Evolutionary conservation across 257 asterid species (phyloP).

Genomic region (Solanum infundibuliforme): DNA sequence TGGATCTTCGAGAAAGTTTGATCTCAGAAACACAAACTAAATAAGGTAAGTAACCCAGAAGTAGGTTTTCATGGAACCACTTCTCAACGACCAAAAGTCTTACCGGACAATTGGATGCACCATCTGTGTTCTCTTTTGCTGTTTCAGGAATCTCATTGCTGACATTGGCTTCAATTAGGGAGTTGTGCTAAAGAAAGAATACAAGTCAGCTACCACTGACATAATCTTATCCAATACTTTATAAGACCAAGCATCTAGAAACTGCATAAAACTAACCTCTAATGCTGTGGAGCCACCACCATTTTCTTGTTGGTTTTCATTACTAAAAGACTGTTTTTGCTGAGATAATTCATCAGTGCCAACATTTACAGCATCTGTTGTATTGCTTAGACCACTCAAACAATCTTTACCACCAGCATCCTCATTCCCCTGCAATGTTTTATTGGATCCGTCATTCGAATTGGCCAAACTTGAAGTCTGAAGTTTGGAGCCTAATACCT

Average conservation of each 20-base stretch:
- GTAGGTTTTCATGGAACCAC: not conserved
- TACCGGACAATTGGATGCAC: not conserved
- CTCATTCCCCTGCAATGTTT: slow-evolving; percentile 15
- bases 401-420: slow-evolving; percentile 3
- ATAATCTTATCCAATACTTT: not conserved
- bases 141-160: not conserved
- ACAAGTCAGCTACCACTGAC: not conserved
- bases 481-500: not conserved
- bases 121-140: slow-evolving; percentile 3
- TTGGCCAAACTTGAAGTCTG: not conserved
- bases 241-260: not conserved
- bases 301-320: slow-evolving; percentile 8
- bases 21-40: not conserved
- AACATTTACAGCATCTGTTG: slow-evolving; percentile 3
- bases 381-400: not conserved
- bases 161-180: slow-evolving; percentile 5
- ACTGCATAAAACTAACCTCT: slow-evolving; percentile 10
- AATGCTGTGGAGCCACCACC: slow-evolving; percentile 14
- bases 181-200: slow-evolving; percentile 3
- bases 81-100: not conserved
- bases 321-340: not conserved
- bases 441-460: not conserved
- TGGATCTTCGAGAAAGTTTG: no score
- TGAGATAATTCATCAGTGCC: slow-evolving; percentile 8
- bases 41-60: not conserved